Base-by-base conservation (phyloP, 495 filamentous ascomycete species). In the Hypoxylon intermedium region DNA sequence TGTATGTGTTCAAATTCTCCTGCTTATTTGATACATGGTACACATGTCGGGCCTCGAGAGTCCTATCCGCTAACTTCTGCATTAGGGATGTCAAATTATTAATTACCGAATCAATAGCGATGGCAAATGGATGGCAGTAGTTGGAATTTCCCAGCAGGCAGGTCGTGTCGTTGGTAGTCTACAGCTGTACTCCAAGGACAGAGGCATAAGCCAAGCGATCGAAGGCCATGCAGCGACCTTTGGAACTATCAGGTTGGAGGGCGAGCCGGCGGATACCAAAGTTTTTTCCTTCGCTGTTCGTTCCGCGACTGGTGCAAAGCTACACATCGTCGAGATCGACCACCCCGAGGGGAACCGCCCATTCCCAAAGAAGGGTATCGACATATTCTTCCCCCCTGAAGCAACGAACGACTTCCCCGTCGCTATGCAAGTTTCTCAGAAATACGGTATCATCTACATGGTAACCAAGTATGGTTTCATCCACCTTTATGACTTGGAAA, bases 401-500 rank as follows among this genome's bases (percentile, higher is more conserved):
- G 94, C 93, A 1, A 86, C 85, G 50, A 97, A 92, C 66, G 94
- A 99, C 72, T 99, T 99, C 79, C 94, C 95, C 2, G 95, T 99
- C 49, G 94, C 95, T 6, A 94, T 99, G 83, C 94, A 99, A 75
- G 87, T 99, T 13, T 98, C 94, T 11, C 85, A 88, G 66, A 93
- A 90, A 73, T 99, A 98, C 78, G 92, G 91, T 66, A 82, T 99
- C 68, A 89, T 98, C 53, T 97, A 97, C 74, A 84, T 99, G 33
- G 91, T 98, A 51, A 99, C 94, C 13, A 99, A 99, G 72, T 99
- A 97, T 70, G 94, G 94, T 36, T 99, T 98, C 77, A 98, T 99
- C 63, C 94, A 99, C 74, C 84, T 99, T 7, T 98, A 98, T 74
- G 94, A 99, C 67, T 84, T 99, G 38, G 94, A 98, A 78, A 93